These are phyloP conservation scores for Boletus albobrunnescens DNA, from an alignment of 1,284 basidiomycete genomes.

Conservation along the genomic window DNA sequence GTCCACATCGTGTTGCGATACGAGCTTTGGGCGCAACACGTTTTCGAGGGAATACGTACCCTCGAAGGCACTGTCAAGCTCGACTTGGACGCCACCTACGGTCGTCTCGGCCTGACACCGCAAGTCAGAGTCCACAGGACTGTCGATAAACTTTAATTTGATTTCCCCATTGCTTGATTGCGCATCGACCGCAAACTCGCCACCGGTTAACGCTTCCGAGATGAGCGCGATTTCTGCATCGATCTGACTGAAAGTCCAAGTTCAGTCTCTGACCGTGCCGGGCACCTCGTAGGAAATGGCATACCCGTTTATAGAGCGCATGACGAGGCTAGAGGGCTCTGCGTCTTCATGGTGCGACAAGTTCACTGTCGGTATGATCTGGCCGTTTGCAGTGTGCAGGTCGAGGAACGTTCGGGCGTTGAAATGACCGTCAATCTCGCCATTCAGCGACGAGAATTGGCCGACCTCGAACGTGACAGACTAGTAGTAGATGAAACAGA, in stretches of 20 bases:
- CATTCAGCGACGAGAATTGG: conserved; percentile 34
- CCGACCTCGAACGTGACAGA: conserved; percentile 34
- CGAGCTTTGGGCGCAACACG: conserved; percentile 20
- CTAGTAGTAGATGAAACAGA: conserved; percentile 21
- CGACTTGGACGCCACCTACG: conserved; percentile 31
- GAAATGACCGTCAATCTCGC: conserved; percentile 42
- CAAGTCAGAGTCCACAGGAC: conserved; percentile 41
- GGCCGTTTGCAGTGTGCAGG: conserved; percentile 37
- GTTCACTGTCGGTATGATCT: conserved; percentile 36
- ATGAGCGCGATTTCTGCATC: conserved; percentile 29
- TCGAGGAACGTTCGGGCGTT: conserved; percentile 34
- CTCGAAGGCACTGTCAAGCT: conserved; percentile 41
- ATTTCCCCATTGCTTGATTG: conserved; percentile 31
- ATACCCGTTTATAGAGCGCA: conserved; percentile 41
- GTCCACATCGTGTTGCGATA: conserved; percentile 23
- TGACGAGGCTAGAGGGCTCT: conserved; percentile 20
- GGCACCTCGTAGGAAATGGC: conserved; percentile 7
- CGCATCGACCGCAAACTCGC: conserved; percentile 36
- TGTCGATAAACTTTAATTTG: conserved; percentile 31
- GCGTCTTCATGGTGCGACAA: conserved; percentile 32
- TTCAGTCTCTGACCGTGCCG: conserved; percentile 5
- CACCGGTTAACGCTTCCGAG: conserved; percentile 25
- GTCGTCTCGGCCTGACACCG: conserved; percentile 33
- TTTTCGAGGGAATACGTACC: conserved; percentile 39
- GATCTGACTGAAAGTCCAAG: conserved; percentile 27